These are phyloP conservation scores for Phytophthora constricta DNA, from an alignment of 352 stramenopile genomes.

Conservation along the genomic window DNA sequence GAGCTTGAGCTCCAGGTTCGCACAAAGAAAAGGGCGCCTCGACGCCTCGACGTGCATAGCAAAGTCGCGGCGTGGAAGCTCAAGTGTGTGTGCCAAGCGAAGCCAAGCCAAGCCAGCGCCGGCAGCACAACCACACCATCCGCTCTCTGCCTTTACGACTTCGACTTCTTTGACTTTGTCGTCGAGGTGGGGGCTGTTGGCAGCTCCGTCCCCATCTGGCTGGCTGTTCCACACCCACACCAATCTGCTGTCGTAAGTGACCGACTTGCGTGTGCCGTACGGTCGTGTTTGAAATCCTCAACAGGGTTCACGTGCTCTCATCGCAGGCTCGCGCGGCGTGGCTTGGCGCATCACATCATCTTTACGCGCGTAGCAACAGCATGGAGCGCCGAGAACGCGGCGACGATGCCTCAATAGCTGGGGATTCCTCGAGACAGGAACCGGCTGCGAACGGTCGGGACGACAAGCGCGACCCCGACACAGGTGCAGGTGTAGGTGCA, in stretches of 20 bases:
- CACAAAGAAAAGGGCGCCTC: conserved; percentile 32
- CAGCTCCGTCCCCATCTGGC: conserved; percentile 12
- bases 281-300: conserved; percentile 31
- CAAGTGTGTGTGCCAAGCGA: conserved; percentile 11
- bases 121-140: conserved; percentile 13
- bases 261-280: conserved; percentile 24
- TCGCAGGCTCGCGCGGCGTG: conserved; percentile 7
- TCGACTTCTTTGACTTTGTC: too few relatives aligned
- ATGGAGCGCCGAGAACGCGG: conserved; percentile 22
- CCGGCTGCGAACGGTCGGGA: not conserved
- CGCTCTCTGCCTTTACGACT: conserved; percentile 26
- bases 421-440: conserved; percentile 16
- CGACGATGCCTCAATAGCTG: conserved; percentile 5
- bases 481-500: conserved; percentile 1
- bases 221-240: conserved; percentile 19
- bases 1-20: too few relatives aligned
- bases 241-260: conserved; percentile 29
- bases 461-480: conserved; percentile 20
- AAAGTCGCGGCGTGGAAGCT: conserved; percentile 26
- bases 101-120: too few relatives aligned
- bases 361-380: conserved; percentile 1
- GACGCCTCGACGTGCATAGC: conserved; percentile 35
- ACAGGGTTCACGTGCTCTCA: conserved; percentile 7
- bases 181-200: conserved; percentile 8
- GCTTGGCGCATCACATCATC: conserved; percentile 23